Evolutionary conservation across 768 basidiomycete genomes (phyloP).

Genomic region (Mycena latifolia): DNA sequence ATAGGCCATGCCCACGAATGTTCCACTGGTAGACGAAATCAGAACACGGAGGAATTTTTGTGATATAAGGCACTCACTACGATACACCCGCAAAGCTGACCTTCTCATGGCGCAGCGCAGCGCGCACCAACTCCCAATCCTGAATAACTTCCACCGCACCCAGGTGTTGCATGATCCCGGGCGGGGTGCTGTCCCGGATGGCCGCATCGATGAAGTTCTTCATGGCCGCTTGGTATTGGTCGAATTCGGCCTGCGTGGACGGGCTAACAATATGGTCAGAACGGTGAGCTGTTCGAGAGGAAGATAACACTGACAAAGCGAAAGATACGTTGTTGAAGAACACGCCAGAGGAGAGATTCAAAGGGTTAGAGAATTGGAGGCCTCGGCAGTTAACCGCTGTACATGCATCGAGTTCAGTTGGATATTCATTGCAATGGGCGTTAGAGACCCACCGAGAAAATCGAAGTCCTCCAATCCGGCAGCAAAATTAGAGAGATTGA

Average conservation of each 20-base stretch:
- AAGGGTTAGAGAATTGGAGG: background rate
- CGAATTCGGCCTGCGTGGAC: conserved; percentile 22
- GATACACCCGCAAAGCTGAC: conserved; percentile 27
- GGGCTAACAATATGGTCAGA: conserved; percentile 4
- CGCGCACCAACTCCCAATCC: conserved; percentile 32
- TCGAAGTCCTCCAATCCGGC: background rate
- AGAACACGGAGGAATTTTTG: background rate
- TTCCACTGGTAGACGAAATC: conserved; percentile 5
- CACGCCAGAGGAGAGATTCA: background rate
- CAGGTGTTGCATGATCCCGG: conserved; percentile 26
- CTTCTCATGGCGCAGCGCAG: conserved; percentile 31
- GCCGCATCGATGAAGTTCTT: conserved; percentile 9
- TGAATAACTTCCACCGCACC: conserved; percentile 27
- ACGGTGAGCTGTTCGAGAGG: too few species aligned
- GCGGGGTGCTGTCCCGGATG: conserved; percentile 15
- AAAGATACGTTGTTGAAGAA: background rate
- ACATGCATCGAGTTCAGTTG: background rate
- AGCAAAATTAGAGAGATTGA: background rate
- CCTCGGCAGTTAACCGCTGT: background rate
- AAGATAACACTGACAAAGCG: background rate
- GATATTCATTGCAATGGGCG: background rate
- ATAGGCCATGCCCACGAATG: conserved; percentile 25
- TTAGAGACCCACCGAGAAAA: background rate
- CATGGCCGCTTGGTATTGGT: conserved; percentile 29
- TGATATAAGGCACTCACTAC: conserved; percentile 21